Conservation (phyloP, 108 stramenopile species). For the Skeletonema menzelii region DNA sequence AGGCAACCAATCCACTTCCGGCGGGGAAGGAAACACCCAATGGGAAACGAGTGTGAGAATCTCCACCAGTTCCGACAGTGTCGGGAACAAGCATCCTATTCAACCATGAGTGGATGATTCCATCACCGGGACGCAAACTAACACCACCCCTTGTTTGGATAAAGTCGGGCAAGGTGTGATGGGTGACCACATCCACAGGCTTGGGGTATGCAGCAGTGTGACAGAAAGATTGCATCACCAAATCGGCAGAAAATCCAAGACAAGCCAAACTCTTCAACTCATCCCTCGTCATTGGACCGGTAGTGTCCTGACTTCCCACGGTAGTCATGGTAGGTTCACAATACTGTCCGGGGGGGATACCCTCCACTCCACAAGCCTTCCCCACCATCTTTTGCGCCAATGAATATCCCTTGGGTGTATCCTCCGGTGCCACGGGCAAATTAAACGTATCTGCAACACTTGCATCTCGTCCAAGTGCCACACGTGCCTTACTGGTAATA, state of each 20-base stretch:
- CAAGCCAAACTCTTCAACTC: conserved; percentile 92
- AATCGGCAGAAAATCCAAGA: conserved; percentile 92
- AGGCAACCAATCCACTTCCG: conserved; percentile 93
- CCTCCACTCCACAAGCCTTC: conserved; percentile 86
- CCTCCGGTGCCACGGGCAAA: conserved; percentile 70
- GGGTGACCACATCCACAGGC: conserved; percentile 95
- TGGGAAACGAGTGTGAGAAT: conserved; percentile 96
- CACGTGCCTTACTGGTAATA: conserved; percentile 88
- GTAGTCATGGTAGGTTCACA: conserved; percentile 97
- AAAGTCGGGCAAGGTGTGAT: conserved; percentile 96
- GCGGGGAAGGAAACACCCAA: conserved; percentile 97
- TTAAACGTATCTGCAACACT: conserved; percentile 77
- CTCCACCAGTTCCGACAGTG: conserved; percentile 96
- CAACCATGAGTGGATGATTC: conserved; percentile 97
- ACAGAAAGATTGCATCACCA: conserved; percentile 97
- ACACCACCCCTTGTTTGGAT: conserved; percentile 95
- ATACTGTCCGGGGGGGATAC: conserved; percentile 89
- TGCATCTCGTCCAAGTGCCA: conserved; percentile 73
- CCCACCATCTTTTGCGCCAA: conserved; percentile 97
- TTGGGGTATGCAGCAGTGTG: conserved; percentile 98
- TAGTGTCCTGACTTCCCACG: conserved; percentile 95
- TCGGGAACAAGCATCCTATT: conserved; percentile 97
- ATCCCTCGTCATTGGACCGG: conserved; percentile 97
- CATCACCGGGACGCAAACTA: conserved; percentile 93
- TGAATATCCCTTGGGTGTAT: conserved; percentile 82